A percentile compares a stretch with the other conserved stretches of the same genome.
phyloP scores from a whole-genome alignment of 306 rosid species.

The Cucumis sativus region DNA sequence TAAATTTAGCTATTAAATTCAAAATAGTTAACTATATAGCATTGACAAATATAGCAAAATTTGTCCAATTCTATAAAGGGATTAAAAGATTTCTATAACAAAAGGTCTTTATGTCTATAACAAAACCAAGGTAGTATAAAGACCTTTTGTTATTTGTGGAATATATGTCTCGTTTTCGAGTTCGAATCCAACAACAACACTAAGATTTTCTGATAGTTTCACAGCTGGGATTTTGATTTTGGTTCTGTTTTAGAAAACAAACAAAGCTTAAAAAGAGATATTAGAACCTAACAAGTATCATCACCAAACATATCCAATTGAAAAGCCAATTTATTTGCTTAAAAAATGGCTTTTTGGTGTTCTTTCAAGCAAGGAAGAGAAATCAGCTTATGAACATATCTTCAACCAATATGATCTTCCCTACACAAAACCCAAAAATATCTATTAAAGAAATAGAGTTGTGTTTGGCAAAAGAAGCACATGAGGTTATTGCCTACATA shows the following conservation, averaged over 20 bases:
- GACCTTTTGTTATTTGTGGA: no score
- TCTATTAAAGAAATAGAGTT: slow-evolving; percentile 7
- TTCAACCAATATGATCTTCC: background rate
- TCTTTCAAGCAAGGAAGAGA: background rate
- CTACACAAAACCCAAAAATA: background rate
- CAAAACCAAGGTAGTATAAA: background rate
- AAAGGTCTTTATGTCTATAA: background rate
- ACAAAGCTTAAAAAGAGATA: background rate
- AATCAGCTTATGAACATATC: background rate
- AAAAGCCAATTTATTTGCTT: background rate
- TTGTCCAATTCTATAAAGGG: no score
- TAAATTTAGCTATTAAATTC: no score
- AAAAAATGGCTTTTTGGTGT: background rate
- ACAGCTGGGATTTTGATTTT: background rate
- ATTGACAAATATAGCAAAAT: no score
- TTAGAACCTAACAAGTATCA: background rate
- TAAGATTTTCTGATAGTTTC: no score
- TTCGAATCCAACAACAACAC: background rate
- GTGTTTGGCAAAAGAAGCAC: background rate
- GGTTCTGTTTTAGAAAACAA: background rate
- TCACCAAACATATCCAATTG: background rate
- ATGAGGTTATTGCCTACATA: background rate
- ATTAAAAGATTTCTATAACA: no score
- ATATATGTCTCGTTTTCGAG: background rate
- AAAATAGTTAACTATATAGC: no score